Conservation (phyloP, 1,284 basidiomycete species). For the Malassezia nana region DNA sequence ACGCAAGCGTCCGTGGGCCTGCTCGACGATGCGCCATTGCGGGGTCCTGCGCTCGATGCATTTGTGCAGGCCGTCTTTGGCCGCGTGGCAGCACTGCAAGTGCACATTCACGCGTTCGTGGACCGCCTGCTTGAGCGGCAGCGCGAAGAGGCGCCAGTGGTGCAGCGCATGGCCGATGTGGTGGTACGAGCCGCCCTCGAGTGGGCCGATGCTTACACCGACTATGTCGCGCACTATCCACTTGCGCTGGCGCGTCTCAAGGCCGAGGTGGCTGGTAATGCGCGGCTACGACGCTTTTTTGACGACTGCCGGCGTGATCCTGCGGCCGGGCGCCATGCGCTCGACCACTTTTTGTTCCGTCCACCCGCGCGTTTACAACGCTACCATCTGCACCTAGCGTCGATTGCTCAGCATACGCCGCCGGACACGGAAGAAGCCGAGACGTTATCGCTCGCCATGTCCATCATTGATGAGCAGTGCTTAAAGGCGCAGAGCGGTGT, state of each 20-base stretch:
- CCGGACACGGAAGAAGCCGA: slow-evolving; percentile 30
- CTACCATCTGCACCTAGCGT: slow-evolving; percentile 76
- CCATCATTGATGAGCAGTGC: slow-evolving; percentile 44
- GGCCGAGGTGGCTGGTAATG: slow-evolving; percentile 71
- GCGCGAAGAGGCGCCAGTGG: slow-evolving; percentile 72
- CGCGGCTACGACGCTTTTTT: slow-evolving; percentile 73
- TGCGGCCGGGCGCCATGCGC: slow-evolving; percentile 66
- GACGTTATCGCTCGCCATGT: slow-evolving; percentile 31
- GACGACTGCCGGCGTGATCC: slow-evolving; percentile 59
- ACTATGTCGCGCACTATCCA: slow-evolving; percentile 74
- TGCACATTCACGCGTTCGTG: slow-evolving; percentile 68
- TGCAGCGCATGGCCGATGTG: slow-evolving; percentile 78
- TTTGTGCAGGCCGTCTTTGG: slow-evolving; percentile 81
- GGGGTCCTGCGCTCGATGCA: slow-evolving; percentile 55
- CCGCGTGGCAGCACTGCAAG: slow-evolving; percentile 71
- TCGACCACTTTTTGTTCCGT: slow-evolving; percentile 75
- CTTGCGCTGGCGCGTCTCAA: slow-evolving; percentile 74
- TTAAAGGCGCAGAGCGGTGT: slow-evolving; percentile 39
- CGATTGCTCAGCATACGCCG: slow-evolving; percentile 56
- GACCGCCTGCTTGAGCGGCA: slow-evolving; percentile 78
- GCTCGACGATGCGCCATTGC: slow-evolving; percentile 21
- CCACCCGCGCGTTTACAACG: slow-evolving; percentile 80
- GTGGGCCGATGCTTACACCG: slow-evolving; percentile 74
- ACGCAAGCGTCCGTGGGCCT: not conserved
- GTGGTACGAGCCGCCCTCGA: slow-evolving; percentile 78